Evolutionary conservation across 1,139 yeast genomes (phyloP).

Genomic region (Yamadazyma triangularis): DNA sequence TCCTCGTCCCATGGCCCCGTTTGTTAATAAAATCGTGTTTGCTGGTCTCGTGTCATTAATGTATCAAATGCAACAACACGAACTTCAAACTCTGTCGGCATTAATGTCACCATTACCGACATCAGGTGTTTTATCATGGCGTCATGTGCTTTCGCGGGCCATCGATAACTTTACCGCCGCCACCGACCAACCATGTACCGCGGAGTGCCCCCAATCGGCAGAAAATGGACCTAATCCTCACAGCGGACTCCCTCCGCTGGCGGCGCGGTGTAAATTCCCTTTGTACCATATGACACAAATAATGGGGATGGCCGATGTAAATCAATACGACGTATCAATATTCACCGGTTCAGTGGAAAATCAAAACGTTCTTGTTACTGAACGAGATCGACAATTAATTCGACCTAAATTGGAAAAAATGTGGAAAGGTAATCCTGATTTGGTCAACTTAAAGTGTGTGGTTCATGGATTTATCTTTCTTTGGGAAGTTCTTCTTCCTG

Average conservation of each 20-base stretch:
- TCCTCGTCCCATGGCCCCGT: conserved; percentile 19
- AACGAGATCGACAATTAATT: too few relatives aligned
- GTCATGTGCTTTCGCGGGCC: conserved; percentile 58
- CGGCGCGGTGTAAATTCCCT: conserved; percentile 36
- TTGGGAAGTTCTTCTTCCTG: conserved; percentile 52
- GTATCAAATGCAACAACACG: conserved; percentile 75
- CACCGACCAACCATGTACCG: conserved; percentile 17
- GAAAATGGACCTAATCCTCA: conserved; percentile 23
- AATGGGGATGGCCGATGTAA: conserved; percentile 54
- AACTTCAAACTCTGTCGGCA: conserved; percentile 57
- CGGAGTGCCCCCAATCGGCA: conserved; percentile 56
- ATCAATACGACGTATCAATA: conserved; percentile 74
- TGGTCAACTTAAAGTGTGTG: conserved; percentile 40
- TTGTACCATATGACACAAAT: conserved; percentile 73
- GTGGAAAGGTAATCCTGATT: conserved; percentile 33
- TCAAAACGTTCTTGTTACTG: too few relatives aligned
- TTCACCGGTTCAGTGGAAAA: conserved; percentile 81
- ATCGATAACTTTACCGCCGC: conserved; percentile 37
- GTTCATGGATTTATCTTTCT: conserved; percentile 59
- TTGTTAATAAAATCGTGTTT: conserved; percentile 62
- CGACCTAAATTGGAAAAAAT: too few relatives aligned
- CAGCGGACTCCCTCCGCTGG: too few relatives aligned
- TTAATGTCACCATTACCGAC: too few relatives aligned
- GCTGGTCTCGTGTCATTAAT: conserved; percentile 70
- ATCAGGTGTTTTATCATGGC: too few relatives aligned